These are phyloP conservation scores for Ogataea corticis DNA, from an alignment of 805 yeast genomes.

Conservation along the genomic window DNA sequence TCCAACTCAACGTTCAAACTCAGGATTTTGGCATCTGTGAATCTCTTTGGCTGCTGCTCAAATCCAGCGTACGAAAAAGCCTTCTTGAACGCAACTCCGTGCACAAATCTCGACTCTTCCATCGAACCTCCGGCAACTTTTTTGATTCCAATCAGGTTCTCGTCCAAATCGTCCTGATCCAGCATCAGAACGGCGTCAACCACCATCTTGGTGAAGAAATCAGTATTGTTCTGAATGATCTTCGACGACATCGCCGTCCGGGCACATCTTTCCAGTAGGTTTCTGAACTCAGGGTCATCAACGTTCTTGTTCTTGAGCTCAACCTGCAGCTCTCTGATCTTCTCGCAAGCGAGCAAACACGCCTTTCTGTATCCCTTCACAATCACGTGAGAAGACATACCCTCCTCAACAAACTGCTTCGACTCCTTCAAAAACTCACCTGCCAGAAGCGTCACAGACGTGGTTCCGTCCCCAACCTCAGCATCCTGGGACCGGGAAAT, in stretches of 20 bases:
- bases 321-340: slow-evolving; percentile 73
- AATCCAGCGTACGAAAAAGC: slow-evolving; percentile 98
- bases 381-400: slow-evolving; percentile 87
- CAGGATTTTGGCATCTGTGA: slow-evolving; percentile 77
- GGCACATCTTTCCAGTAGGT: slow-evolving; percentile 86
- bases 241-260: slow-evolving; percentile 97
- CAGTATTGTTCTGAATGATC: slow-evolving; percentile 81
- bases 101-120: slow-evolving; percentile 85
- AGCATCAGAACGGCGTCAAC: slow-evolving; percentile 91
- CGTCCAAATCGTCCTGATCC: slow-evolving; percentile 85
- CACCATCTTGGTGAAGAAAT: slow-evolving; percentile 91
- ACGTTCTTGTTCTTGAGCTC: slow-evolving; percentile 53
- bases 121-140: slow-evolving; percentile 95
- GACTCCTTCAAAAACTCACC: slow-evolving; percentile 94
- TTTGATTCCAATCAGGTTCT: slow-evolving; percentile 88
- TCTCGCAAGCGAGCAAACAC: slow-evolving; percentile 69
- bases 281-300: slow-evolving; percentile 59
- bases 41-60: slow-evolving; percentile 94
- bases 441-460: slow-evolving; percentile 90
- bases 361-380: slow-evolving; percentile 87
- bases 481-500: slow-evolving; percentile 96
- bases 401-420: slow-evolving; percentile 90
- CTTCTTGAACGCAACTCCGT: slow-evolving; percentile 97
- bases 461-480: slow-evolving; percentile 98
- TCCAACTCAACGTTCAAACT: slow-evolving; percentile 91